Evolutionary conservation across 345 rosid genomes (phyloP), one percentile per base, ranked within the genome.

Genomic region (Aquilaria sinensis): DNA sequence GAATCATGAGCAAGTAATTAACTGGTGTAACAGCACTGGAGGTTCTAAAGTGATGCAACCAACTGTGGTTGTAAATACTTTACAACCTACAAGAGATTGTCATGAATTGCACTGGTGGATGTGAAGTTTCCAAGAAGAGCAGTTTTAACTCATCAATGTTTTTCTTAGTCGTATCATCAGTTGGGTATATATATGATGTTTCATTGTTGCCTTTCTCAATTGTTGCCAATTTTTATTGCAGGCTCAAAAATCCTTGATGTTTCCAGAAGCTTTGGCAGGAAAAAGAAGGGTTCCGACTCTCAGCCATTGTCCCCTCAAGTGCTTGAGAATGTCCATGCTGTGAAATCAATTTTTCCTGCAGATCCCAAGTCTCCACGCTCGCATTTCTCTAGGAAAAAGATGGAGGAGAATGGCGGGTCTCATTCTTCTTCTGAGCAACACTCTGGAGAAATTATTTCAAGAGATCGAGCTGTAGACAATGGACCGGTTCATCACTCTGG

Each of bases 191-290:
- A 34, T 3, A 6, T 34, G 41, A 34, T 6, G 41, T 34, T 34
- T 34, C 41, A 16, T 37, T 37, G 43, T 4, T 37, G 43, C 1
- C 23, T 16, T 47, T 56, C 29, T 58, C 46, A 6, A 13, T 45
- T 56, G 52, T 49, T 5, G 31, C 56, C 45, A 52, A n/a, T 41
- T 41, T 12, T 64, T 61, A 8, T 75, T 55, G 61, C 77, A 82
- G 96, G 79, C 54, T 82, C 89, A 58, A 65, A 64, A 70, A 54
- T 71, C 57, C 75, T 78, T 64, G 80, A 75, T 45, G 66, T 72
- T 58, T 63, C 92, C 47, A 72, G 78, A 58, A 88, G 92, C 82
- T 79, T 85, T 61, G 85, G 86, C 63, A 74, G 77, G 74, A 84
- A 76, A 63, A 79, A 87, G 83, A 83, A 83, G 58, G 84, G 72